Percentiles rank a stretch among this genome's conserved stretches.
phyloP scores from a whole-genome alignment of 805 yeast species.

The Teunomyces gatunensis region DNA sequence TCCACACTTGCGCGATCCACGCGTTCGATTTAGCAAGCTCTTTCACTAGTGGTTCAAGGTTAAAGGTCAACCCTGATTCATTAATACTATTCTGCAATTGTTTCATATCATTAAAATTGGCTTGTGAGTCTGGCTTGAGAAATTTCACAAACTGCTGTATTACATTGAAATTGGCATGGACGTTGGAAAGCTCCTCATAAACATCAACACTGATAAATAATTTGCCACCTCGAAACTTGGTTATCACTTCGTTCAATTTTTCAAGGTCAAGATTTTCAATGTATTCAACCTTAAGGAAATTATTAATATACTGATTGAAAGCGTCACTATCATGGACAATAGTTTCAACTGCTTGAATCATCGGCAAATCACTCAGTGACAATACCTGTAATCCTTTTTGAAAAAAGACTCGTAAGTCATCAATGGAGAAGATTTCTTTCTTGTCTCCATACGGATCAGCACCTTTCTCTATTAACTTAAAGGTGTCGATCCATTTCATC shows the following conservation, averaged over 20 bases:
- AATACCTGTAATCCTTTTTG: conserved; percentile 27
- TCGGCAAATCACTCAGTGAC: conserved; percentile 17
- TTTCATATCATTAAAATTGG: conserved; percentile 20
- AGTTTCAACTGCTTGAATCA: conserved; percentile 33
- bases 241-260: conserved; percentile 24
- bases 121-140: not conserved
- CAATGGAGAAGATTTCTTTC: conserved; percentile 32
- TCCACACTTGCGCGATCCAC: conserved; percentile 22
- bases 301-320: conserved; percentile 17
- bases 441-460: conserved; percentile 39
- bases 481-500: conserved; percentile 32
- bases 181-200: conserved; percentile 27
- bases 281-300: conserved; percentile 16
- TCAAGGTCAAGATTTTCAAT: conserved; percentile 22
- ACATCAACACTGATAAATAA: conserved; percentile 20
- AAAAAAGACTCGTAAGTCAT: conserved; percentile 26
- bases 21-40: conserved; percentile 17
- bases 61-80: conserved; percentile 20
- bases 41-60: conserved; percentile 11
- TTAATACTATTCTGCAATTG: conserved; percentile 20
- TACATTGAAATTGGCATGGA: conserved; percentile 19
- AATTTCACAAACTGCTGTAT: conserved; percentile 14
- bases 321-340: conserved; percentile 23
- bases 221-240: conserved; percentile 20
- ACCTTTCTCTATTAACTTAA: conserved; percentile 33